Percentiles rank a stretch among this genome's conserved stretches.
Conservation (phyloP, 2,329 filamentous ascomycete genomes). For the Beauveria brongniartii region DNA sequence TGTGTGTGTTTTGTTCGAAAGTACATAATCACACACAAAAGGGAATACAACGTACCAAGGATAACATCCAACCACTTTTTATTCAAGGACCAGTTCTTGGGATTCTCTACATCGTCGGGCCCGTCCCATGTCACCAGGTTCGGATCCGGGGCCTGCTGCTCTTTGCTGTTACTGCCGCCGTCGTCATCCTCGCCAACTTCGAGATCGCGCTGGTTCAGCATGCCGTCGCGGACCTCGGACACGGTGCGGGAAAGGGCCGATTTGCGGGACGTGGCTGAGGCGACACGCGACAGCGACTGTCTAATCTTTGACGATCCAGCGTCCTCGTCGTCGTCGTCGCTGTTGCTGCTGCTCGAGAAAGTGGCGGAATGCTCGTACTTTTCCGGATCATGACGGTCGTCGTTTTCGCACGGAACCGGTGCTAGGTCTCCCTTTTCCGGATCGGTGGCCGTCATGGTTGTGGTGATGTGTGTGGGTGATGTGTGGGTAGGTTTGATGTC, state of each 20-base stretch:
- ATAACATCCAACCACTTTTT: constrained; percentile 51
- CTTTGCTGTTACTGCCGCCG: constrained; percentile 16
- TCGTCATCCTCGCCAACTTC: constrained; percentile 22
- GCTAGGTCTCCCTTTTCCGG: neutral
- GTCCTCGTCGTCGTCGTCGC: neutral
- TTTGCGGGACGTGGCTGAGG: neutral
- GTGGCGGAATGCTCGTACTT: constrained; percentile 3
- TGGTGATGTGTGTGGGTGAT: neutral
- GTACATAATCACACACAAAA: neutral
- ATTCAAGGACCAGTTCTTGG: constrained; percentile 45
- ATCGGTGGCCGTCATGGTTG: neutral
- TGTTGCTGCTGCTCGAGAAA: neutral
- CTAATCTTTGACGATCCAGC: neutral
- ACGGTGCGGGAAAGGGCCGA: constrained; percentile 24
- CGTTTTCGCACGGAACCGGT: neutral
- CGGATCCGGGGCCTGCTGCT: constrained; percentile 21
- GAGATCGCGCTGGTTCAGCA: constrained; percentile 29
- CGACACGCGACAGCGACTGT: neutral
- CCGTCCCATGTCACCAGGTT: constrained; percentile 43
- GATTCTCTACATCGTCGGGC: constrained; percentile 41
- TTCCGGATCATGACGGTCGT: neutral
- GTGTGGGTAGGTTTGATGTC: too few relatives aligned
- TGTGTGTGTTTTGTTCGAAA: neutral
- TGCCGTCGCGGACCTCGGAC: constrained; percentile 32
- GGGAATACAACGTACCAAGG: constrained; percentile 16